Conservation (phyloP, 306 rosid species). For the Vigna reflexopilosa region DNA sequence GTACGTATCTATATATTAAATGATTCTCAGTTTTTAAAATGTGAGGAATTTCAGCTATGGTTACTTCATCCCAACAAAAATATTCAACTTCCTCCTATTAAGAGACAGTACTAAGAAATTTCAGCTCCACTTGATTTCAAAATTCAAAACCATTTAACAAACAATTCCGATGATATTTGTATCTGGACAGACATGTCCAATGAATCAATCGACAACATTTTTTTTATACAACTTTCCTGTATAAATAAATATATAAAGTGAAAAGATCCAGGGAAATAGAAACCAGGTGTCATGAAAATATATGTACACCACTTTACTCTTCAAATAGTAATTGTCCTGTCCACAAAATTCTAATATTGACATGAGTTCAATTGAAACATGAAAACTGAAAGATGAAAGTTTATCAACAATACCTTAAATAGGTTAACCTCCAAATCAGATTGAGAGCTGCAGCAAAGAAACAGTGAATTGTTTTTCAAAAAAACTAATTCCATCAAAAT, state of each 20-base stretch:
- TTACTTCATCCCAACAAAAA: conserved; percentile 26
- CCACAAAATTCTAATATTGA: conserved; percentile 4
- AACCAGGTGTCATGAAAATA: neutral
- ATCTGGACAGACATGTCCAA: neutral
- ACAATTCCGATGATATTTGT: neutral
- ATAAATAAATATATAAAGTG: neutral
- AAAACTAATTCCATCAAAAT: conserved; percentile 16
- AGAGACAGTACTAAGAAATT: neutral
- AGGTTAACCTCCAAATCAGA: conserved; percentile 88
- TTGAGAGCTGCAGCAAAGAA: conserved; percentile 72
- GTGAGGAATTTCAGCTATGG: conserved; percentile 1
- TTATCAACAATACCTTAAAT: conserved; percentile 71
- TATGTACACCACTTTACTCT: neutral
- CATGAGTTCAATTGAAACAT: conserved; percentile 29
- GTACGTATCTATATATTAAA: conserved; percentile 43
- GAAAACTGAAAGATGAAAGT: conserved; percentile 10
- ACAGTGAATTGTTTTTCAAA: neutral
- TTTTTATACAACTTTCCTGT: neutral
- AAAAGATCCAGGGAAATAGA: neutral
- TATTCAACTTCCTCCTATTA: conserved; percentile 31
- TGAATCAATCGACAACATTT: conserved; percentile 11
- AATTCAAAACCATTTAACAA: conserved; percentile 7
- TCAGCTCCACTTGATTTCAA: neutral
- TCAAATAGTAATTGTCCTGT: neutral
- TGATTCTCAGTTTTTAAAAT: neutral